Base-by-base conservation (phyloP, 441 rosid genomes). In the Manihot esculenta region DNA sequence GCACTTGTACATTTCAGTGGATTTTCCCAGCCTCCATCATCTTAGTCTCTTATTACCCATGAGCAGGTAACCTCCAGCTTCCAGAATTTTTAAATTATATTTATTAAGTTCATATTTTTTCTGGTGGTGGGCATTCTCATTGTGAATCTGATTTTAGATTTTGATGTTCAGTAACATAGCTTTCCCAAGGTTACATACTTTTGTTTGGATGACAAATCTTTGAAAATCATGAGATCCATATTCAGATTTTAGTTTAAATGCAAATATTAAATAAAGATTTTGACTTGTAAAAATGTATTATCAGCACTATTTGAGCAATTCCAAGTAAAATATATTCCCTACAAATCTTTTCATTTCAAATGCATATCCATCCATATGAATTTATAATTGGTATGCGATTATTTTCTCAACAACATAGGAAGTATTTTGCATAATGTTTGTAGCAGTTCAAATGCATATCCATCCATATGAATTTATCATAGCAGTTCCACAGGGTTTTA, bases 1-100 rank as follows among this genome's bases (percentile, higher is more conserved):
- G 98, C 98, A 49, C 84, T 94, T 23, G 99, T 98, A 58, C 96
- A 94, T 47, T 74, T 94, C 71, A 92, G 97, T 76, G 98, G 98
- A 72, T 94, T 92, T 77, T 84, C 99, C 33, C 85, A 59, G 74
- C 99, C 99, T 35, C 98, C 98, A 50, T 87, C 97, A 15, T 87
- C 96, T 7, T 88, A 97, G 61, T 94, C 99, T 69, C 97, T 94
- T 74, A 88, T 94, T 77, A 94, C 50, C 80, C 99, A 90, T 58
- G 98, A 94, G 72, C 87, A 94, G 94, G 99, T 92, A 75, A 58
- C 55, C 41, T 50, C 20, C 18, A 56, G 55, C 41, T 10, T 1
- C 35, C 42, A 8, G 23, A 30, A 26, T 48, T 23, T 48, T 23
- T 30, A 18, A 64, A 10, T 48, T 48, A 8, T 38, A 27, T 74